Conservation (phyloP, 228 moss, liverwort and hornwort species). For the Sphagnum magellanicum region DNA sequence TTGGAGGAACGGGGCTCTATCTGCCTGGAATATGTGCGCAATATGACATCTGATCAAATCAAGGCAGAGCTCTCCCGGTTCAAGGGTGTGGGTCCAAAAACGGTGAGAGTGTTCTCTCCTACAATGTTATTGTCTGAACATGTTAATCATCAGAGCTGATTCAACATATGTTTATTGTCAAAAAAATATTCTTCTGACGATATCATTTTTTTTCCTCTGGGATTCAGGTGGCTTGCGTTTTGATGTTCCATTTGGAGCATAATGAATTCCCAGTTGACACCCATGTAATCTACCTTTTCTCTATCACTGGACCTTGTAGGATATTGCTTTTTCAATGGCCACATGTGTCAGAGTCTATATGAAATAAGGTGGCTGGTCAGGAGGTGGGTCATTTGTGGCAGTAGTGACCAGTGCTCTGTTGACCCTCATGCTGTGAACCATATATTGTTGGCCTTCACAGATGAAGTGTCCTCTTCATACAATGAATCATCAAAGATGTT, state of each 20-base stretch:
- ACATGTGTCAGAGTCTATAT: not conserved
- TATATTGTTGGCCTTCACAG: no score
- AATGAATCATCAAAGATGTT: no score
- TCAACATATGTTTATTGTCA: no score
- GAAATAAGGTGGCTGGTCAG: no score
- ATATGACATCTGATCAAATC: conserved; percentile 69
- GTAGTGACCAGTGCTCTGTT: no score
- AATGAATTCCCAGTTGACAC: conserved; percentile 94
- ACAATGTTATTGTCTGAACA: not conserved
- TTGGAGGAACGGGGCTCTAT: conserved; percentile 65
- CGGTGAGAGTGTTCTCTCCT: conserved; percentile 35
- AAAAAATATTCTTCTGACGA: no score
- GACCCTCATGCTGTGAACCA: no score
- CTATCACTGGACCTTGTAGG: not conserved
- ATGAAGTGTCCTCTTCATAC: no score
- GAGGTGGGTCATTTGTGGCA: no score
- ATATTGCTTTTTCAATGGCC: not conserved
- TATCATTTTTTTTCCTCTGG: no score
- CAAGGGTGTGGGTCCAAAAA: conserved; percentile 95
- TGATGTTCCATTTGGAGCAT: conserved; percentile 87
- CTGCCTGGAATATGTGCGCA: conserved; percentile 73
- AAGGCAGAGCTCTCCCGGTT: conserved; percentile 86
- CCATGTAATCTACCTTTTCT: conserved; percentile 43
- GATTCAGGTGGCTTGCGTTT: conserved; percentile 77
- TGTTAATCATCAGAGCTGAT: no score